Conservation (phyloP, 2,329 filamentous ascomycete genomes). For the Penicillium brasilianum region DNA sequence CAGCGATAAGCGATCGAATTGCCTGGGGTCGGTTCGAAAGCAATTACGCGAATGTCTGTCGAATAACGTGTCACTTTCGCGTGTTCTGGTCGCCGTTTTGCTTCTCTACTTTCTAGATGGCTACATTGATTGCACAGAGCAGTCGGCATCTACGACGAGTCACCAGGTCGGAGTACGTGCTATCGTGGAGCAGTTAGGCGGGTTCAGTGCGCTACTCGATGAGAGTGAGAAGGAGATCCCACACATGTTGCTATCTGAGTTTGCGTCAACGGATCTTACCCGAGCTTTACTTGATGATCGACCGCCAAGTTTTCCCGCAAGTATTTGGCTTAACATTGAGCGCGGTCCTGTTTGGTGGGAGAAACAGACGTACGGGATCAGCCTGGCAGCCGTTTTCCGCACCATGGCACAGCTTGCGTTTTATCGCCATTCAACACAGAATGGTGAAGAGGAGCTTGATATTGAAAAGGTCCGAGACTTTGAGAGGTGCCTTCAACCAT, state of each 20-base stretch:
- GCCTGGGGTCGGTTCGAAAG: not conserved
- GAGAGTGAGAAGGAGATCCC: not conserved
- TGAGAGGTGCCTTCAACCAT: not conserved
- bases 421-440: not conserved
- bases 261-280: not conserved
- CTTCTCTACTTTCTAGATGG: not conserved
- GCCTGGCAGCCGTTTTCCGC: not conserved
- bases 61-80: constrained; percentile 1
- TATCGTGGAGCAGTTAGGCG: not conserved
- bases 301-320: not conserved
- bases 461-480: constrained; percentile 4
- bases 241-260: not conserved
- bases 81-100: not conserved
- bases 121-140: not conserved
- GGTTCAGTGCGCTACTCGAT: not conserved
- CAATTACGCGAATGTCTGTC: constrained; percentile 1
- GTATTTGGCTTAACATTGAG: not conserved
- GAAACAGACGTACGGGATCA: not conserved
- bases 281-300: not conserved
- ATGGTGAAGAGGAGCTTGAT: not conserved
- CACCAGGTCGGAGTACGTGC: not conserved
- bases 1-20: not conserved
- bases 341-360: not conserved
- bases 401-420: not conserved
- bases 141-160: constrained; percentile 1